These are phyloP conservation scores for Mycena polygramma DNA, from an alignment of 768 basidiomycete genomes.

Conservation along the genomic window DNA sequence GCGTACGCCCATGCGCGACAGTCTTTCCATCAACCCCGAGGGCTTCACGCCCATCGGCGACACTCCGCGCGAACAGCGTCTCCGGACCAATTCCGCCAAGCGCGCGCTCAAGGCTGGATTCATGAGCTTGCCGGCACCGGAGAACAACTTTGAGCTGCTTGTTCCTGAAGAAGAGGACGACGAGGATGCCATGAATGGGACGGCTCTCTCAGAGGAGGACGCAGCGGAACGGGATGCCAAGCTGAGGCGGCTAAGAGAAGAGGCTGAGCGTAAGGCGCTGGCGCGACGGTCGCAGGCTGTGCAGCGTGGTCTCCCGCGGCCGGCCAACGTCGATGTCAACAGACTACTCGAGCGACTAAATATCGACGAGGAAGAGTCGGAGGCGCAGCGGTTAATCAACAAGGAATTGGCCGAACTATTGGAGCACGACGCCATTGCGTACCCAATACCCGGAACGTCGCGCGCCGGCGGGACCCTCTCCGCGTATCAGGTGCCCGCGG, in stretches of 20 bases:
- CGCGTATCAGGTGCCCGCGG: conserved; percentile 79
- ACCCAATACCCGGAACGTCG: conserved; percentile 91
- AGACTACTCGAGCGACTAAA: conserved; percentile 72
- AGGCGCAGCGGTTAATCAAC: conserved; percentile 77
- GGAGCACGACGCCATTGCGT: conserved; percentile 87
- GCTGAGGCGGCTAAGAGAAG: conserved; percentile 73
- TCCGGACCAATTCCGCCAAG: conserved; percentile 74
- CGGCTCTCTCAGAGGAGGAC: conserved; percentile 77
- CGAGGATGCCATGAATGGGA: conserved; percentile 57
- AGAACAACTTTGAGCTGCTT: conserved; percentile 97
- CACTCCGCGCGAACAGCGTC: conserved; percentile 84
- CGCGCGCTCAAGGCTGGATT: conserved; percentile 86
- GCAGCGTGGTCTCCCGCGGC: conserved; percentile 87
- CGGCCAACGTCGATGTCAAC: conserved; percentile 82
- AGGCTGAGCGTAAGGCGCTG: conserved; percentile 83
- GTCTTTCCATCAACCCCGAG: conserved; percentile 87
- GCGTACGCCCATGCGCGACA: conserved; percentile 96
- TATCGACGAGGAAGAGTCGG: conserved; percentile 59
- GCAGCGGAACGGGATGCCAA: conserved; percentile 92
- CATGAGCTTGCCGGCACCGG: conserved; percentile 87
- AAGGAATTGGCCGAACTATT: conserved; percentile 83
- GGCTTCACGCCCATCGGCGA: conserved; percentile 67
- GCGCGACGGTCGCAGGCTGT: conserved; percentile 87
- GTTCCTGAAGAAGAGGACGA: conserved; percentile 92
- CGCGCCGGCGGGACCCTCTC: conserved; percentile 80